Conservation (phyloP, 2,329 filamentous ascomycete genomes). For the Aaosphaeria arxii region DNA sequence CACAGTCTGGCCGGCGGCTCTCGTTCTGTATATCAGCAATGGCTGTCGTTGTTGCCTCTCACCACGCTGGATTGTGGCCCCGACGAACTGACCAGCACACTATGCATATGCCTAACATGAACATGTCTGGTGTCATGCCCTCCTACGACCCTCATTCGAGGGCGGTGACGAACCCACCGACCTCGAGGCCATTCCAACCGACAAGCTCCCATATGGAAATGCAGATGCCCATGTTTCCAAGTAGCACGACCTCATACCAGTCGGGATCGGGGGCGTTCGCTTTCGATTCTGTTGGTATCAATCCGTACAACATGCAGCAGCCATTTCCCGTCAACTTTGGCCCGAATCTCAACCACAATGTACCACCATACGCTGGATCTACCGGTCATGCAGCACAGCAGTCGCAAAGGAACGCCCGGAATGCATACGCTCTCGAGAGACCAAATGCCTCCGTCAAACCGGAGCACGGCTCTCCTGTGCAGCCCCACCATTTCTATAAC, state of each 20-base stretch:
- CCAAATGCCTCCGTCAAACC: slow-evolving; percentile 41
- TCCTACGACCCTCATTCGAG: slow-evolving; percentile 27
- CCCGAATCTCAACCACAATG: slow-evolving; percentile 19
- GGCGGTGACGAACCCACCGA: slow-evolving; percentile 18
- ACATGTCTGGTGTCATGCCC: slow-evolving; percentile 25
- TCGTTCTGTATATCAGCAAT: slow-evolving; percentile 24
- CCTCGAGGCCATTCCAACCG: slow-evolving; percentile 27
- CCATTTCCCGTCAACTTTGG: slow-evolving; percentile 26
- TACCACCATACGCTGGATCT: slow-evolving; percentile 20
- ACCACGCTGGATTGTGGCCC: slow-evolving; percentile 34
- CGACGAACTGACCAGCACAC: slow-evolving; percentile 23
- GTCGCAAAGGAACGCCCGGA: slow-evolving; percentile 25
- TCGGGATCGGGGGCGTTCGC: slow-evolving; percentile 33
- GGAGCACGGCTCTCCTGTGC: slow-evolving; percentile 42
- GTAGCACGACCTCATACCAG: slow-evolving; percentile 31
- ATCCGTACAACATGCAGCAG: slow-evolving; percentile 37
- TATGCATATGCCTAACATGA: slow-evolving; percentile 28
- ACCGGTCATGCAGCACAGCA: slow-evolving; percentile 21
- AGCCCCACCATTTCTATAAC: slow-evolving; percentile 39
- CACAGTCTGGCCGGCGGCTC: slow-evolving; percentile 16
- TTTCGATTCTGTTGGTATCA: slow-evolving; percentile 30
- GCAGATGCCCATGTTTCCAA: slow-evolving; percentile 33
- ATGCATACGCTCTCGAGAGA: slow-evolving; percentile 17
- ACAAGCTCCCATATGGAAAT: slow-evolving; percentile 32
- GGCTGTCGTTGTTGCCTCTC: slow-evolving; percentile 36